Conservation (phyloP, 139 green algal genomes). For the Coccomyxa sp. region DNA sequence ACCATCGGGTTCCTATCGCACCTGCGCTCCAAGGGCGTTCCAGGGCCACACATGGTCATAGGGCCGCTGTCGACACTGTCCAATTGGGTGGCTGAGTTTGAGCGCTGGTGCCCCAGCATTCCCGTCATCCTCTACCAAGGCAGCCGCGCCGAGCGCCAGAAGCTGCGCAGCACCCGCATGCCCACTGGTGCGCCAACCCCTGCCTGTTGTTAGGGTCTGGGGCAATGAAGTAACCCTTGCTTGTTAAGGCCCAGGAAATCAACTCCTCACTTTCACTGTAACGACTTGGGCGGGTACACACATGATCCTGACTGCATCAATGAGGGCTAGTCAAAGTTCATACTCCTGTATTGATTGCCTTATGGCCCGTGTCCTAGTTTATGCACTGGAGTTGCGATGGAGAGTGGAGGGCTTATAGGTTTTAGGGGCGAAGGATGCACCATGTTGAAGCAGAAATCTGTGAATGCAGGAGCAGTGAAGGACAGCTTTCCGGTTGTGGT, state of each 20-base stretch:
- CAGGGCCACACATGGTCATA: slow-evolving; percentile 82
- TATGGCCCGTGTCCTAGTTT: too few relatives aligned
- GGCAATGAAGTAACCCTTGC: neutral
- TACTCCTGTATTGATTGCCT: too few relatives aligned
- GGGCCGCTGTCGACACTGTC: slow-evolving; percentile 87
- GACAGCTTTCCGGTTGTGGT: slow-evolving; percentile 83
- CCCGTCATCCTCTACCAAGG: slow-evolving; percentile 92
- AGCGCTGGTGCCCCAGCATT: slow-evolving; percentile 79
- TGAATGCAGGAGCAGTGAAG: neutral
- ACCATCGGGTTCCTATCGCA: slow-evolving; percentile 93
- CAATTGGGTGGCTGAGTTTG: slow-evolving; percentile 94
- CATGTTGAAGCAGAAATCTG: neutral
- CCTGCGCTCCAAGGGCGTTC: slow-evolving; percentile 64
- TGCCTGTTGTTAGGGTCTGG: neutral
- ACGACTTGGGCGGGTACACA: too few relatives aligned
- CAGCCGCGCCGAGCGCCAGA: slow-evolving; percentile 57
- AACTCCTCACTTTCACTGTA: too few relatives aligned
- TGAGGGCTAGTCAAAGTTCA: too few relatives aligned
- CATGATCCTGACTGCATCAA: too few relatives aligned
- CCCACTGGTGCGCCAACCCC: slow-evolving; percentile 13
- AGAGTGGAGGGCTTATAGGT: too few relatives aligned
- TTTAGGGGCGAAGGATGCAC: too few relatives aligned
- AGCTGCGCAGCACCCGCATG: slow-evolving; percentile 47
- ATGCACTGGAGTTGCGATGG: too few relatives aligned
- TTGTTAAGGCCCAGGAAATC: too few relatives aligned